Base-by-base conservation (phyloP, 768 basidiomycete species). In the Nidula microcarpa region DNA sequence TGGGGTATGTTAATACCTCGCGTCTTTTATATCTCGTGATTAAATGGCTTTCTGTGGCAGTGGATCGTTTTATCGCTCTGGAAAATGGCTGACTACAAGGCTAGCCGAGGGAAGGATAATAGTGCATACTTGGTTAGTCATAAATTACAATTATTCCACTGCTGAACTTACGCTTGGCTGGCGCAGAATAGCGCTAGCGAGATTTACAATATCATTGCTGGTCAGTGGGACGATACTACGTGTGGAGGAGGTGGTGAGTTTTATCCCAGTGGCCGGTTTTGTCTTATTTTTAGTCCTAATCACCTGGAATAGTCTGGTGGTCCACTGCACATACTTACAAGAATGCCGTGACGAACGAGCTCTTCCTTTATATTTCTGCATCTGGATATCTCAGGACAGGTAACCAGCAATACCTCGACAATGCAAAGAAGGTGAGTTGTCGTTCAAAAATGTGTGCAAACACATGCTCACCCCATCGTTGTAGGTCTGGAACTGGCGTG, bases 271-370 rank as follows among this genome's bases (percentile, higher is more conserved):
- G n/a, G 9, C 36, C 16, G 16, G 10, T 32, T 17, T 11, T 35
- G 43, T 11, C 3, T 11, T 11, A 3, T 11, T 10, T 32, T 39
- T 49, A 49, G 30, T 30, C 11, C 43, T 11, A 46, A 11, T 6
- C 14, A n/a, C 16, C 34, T n/a, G 49, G 10, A 16, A 4, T 47
- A 81, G 81, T 82, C 5, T 81, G 80, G 79, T 84, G 81, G 82
- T 78, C 78, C 7, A 72, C 71, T 13, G 79, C 68, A 16, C 76
- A 78, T 57, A 75, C 71, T 0, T 83, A 83, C 68, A 84, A 84
- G 67, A 82, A 83, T 50, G 79, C 81, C 8, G 75, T 84, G 53
- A 84, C 81, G n/a, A 83, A 84, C 57, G 71, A 82, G 52, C 70
- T 83, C 8, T 84, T 81, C 66, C 66, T 83, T 13, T 63, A 76